Percentiles rank a stretch among this genome's conserved stretches.
Conservation (phyloP, 176 grass and related monocot genomes). For the Melocanna baccifera region DNA sequence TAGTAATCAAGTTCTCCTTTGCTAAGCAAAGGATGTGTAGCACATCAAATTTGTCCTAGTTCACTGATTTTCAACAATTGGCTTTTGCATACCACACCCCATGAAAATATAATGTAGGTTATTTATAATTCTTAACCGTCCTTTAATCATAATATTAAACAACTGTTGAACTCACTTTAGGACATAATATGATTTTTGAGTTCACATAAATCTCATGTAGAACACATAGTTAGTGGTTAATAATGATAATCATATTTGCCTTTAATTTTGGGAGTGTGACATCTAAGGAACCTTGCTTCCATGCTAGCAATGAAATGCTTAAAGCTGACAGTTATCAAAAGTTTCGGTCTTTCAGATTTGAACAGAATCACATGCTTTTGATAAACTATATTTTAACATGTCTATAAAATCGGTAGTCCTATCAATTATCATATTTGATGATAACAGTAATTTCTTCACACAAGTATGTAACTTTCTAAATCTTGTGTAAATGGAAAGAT, state of each 20-base stretch:
- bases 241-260: neutral
- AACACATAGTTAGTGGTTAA: neutral
- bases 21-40: neutral
- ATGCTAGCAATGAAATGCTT: constrained; percentile 12
- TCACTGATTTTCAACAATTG: neutral
- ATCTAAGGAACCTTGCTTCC: neutral
- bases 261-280: neutral
- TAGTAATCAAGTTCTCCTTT: neutral
- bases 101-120: neutral
- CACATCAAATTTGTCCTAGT: neutral
- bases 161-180: neutral
- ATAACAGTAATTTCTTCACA: neutral
- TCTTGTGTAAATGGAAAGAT: neutral
- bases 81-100: neutral
- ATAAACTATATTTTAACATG: neutral
- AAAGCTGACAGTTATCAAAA: neutral
- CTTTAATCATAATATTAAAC: neutral
- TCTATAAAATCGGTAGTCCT: neutral
- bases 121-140: neutral
- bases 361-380: neutral
- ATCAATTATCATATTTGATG: neutral
- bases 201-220: constrained; percentile 1
- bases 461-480: neutral
- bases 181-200: neutral
- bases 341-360: neutral